Conservation (phyloP, 1,284 basidiomycete species). For the Cryptococcus wingfieldii region DNA sequence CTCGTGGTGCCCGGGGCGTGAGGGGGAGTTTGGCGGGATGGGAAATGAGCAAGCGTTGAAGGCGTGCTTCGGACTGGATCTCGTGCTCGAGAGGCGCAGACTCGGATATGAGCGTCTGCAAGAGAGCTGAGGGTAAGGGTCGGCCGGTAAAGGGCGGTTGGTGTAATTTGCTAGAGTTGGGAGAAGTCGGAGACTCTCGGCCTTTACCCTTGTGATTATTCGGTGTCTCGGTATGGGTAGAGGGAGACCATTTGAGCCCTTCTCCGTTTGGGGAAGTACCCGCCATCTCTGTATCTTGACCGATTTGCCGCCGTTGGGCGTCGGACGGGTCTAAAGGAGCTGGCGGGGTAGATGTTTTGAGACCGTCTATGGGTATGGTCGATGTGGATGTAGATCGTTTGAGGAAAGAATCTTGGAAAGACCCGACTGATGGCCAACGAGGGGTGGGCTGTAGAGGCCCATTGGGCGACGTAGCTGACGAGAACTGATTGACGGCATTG, state of each 20-base stretch:
- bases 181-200: slow-evolving; percentile 16
- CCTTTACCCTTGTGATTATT: slow-evolving; percentile 30
- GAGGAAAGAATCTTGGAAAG: slow-evolving; percentile 13
- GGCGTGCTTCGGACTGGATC: slow-evolving; percentile 43
- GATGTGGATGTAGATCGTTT: slow-evolving; percentile 30
- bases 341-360: slow-evolving; percentile 36
- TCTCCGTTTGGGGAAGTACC: neutral
- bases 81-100: slow-evolving; percentile 42
- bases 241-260: neutral
- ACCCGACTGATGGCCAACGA: slow-evolving; percentile 20
- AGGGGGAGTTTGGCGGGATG: slow-evolving; percentile 39
- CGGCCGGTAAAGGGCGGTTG: slow-evolving; percentile 14
- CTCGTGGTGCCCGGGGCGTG: slow-evolving; percentile 37
- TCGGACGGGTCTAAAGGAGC: neutral
- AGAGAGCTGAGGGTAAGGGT: slow-evolving; percentile 36
- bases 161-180: slow-evolving; percentile 7
- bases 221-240: too few relatives aligned
- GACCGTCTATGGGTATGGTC: slow-evolving; percentile 29
- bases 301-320: neutral
- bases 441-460: slow-evolving; percentile 22
- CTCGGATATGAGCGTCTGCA: slow-evolving; percentile 46
- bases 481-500: neutral
- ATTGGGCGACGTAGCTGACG: neutral
- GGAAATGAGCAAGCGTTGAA: slow-evolving; percentile 37
- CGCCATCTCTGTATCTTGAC: slow-evolving; percentile 20